Evolutionary conservation across 2,329 filamentous ascomycete genomes (phyloP).

Genomic region (Canariomyces notabilis): DNA sequence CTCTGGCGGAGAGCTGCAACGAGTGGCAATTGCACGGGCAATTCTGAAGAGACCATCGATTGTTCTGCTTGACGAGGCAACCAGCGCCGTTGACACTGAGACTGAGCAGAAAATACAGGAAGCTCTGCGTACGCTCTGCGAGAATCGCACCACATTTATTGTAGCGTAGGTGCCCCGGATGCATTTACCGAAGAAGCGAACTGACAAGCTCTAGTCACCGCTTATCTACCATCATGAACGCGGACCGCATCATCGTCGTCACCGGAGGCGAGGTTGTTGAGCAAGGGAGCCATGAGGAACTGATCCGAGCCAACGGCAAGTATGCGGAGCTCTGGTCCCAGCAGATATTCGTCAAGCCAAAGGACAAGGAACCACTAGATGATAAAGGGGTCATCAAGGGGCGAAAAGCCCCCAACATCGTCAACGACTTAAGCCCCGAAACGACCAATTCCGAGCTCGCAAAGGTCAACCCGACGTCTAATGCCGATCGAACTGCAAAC

Average conservation of each 20-base stretch:
- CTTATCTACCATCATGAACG: conserved; percentile 66
- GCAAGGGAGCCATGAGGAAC: conserved; percentile 54
- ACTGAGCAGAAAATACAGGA: conserved; percentile 63
- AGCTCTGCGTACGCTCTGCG: conserved; percentile 53
- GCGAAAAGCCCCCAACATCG: conserved; percentile 24
- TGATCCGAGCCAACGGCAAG: conserved; percentile 54
- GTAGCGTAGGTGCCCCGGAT: conserved; percentile 48
- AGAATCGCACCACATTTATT: conserved; percentile 61
- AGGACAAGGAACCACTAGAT: conserved; percentile 34
- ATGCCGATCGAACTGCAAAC: too few species aligned
- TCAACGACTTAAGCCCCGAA: conserved; percentile 36
- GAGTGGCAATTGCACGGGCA: conserved; percentile 64
- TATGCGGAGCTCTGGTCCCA: conserved; percentile 63
- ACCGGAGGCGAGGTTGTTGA: conserved; percentile 59
- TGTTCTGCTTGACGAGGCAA: conserved; percentile 73
- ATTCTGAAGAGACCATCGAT: conserved; percentile 70
- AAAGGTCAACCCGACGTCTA: conserved; percentile 28
- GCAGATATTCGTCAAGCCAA: conserved; percentile 51
- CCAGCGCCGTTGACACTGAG: conserved; percentile 68
- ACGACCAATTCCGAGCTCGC: conserved; percentile 32
- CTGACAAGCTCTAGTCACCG: conserved; percentile 46
- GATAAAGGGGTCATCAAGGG: conserved; percentile 20
- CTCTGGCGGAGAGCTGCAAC: conserved; percentile 62
- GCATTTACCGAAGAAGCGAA: background rate
- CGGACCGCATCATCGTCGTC: conserved; percentile 62